phyloP scores from a whole-genome alignment of 768 basidiomycete genomes.

The Phlebiopsis flavidoalba region DNA sequence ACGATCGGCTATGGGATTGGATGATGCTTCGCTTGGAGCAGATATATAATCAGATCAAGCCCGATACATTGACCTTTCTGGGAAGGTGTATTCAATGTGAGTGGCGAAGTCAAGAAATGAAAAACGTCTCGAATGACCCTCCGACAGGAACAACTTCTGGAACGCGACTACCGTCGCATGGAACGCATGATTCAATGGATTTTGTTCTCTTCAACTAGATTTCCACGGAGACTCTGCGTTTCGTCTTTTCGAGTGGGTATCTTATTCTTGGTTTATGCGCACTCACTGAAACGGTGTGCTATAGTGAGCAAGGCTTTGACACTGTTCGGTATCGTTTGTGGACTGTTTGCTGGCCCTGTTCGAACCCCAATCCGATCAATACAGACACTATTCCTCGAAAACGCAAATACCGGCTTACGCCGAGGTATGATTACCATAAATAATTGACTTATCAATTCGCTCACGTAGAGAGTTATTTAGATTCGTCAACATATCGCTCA shows the following conservation, averaged over 20 bases:
- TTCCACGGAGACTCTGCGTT: slow-evolving; percentile 84
- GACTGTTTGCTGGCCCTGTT: slow-evolving; percentile 67
- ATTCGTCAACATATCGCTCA: slow-evolving; percentile 67
- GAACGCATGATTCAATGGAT: slow-evolving; percentile 74
- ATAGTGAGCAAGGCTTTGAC: slow-evolving; percentile 75
- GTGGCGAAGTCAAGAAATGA: slow-evolving; percentile 14
- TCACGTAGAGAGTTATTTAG: slow-evolving; percentile 28
- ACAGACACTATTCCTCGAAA: slow-evolving; percentile 65
- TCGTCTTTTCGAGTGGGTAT: slow-evolving; percentile 70
- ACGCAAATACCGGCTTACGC: slow-evolving; percentile 80
- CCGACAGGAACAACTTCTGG: slow-evolving; percentile 37
- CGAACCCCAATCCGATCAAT: slow-evolving; percentile 59
- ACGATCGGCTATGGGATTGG: slow-evolving; percentile 70
- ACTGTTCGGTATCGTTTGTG: slow-evolving; percentile 59
- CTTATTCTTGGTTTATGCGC: slow-evolving; percentile 1
- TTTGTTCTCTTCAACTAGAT: slow-evolving; percentile 67
- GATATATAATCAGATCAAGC: slow-evolving; percentile 73
- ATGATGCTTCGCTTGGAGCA: slow-evolving; percentile 50
- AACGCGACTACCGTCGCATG: slow-evolving; percentile 78
- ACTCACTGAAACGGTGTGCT: not conserved
- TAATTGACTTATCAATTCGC: not conserved
- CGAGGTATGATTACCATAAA: slow-evolving; percentile 45
- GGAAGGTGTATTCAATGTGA: slow-evolving; percentile 60
- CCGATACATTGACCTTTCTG: slow-evolving; percentile 78
- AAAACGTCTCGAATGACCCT: too few relatives aligned